Evolutionary conservation across 179 eudicot genomes (phyloP), one percentile per base, ranked within the genome.

Genomic region (Heliamphora pulchella): DNA sequence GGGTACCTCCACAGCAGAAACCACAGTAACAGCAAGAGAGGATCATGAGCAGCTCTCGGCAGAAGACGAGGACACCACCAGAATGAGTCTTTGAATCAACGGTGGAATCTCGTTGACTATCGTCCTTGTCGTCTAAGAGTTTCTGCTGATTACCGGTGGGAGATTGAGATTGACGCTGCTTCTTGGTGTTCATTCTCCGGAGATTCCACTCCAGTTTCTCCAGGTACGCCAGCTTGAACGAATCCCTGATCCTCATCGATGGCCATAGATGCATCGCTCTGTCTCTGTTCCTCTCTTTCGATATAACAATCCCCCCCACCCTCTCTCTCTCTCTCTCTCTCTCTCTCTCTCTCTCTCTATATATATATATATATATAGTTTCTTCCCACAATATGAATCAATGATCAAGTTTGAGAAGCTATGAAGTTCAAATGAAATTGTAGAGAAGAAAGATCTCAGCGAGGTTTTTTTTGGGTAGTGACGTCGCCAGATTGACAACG

Each of bases 251-350:
- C 81, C 87, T 88, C 85, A 80, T 46, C 1, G 97, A 88, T 17
- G 97, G 97, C 97, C 97, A 92, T 87, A 92, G 91, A 88, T 91
- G 97, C 97, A 92, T 92, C 84, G 78, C 81, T 81, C 86, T 79
- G 81, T 81, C 20, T 80, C 75, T 75, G 54, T 48, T 61, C 48
- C 76, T 5, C 9, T 18, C 43, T 64, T 10, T 71, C 58, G n/a
- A n/a, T n/a, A n/a, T n/a, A n/a, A n/a, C n/a, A n/a, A n/a, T 67
- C 84, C 76, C 82, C 80, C 86, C 79, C 82, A 77, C 44, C 71
- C 75, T 78, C 63, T 47, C 73, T 55, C 78, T 4, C 41, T 8
- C n/a, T 72, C 59, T 76, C 71, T 61, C 62, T 79, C 53, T 68
- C 53, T 18, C 47, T 22, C 1, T 61, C 17, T 6, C 5, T 15